These are phyloP conservation scores for Oropetium thomaeum DNA, from an alignment of 176 grass and related monocot species.

Conservation along the genomic window DNA sequence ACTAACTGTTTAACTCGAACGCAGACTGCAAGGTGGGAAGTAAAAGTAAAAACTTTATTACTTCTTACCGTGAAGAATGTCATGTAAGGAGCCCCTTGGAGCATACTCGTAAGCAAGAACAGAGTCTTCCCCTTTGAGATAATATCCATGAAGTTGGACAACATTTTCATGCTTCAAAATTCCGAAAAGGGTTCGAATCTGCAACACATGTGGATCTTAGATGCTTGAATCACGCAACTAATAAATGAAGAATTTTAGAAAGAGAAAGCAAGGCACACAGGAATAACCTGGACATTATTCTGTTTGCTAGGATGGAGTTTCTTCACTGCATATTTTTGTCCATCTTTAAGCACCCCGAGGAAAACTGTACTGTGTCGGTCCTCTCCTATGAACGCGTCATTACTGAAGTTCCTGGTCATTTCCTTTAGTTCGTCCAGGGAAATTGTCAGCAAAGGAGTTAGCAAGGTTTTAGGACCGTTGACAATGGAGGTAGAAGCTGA, in stretches of 20 bases:
- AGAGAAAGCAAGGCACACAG: background rate
- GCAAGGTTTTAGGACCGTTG: background rate
- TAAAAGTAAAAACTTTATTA: too few relatives aligned
- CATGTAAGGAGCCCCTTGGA: conserved; percentile 73
- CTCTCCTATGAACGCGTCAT: conserved; percentile 34
- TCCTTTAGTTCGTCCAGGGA: conserved; percentile 42
- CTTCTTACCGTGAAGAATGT: conserved; percentile 83
- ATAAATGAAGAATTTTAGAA: too few relatives aligned
- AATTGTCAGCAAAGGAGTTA: conserved; percentile 28
- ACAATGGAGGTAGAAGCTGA: background rate
- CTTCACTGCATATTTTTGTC: conserved; percentile 35
- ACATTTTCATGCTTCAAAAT: conserved; percentile 46
- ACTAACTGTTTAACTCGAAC: too few relatives aligned
- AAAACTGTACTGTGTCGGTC: conserved; percentile 29
- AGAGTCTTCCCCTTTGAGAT: conserved; percentile 24
- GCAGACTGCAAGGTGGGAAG: too few relatives aligned
- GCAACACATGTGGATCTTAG: background rate
- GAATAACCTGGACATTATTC: conserved; percentile 34
- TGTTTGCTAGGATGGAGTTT: conserved; percentile 33
- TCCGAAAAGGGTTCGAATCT: conserved; percentile 36
- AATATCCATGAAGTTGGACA: conserved; percentile 45
- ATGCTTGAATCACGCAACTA: too few relatives aligned
- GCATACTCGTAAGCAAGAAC: conserved; percentile 72
- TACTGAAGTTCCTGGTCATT: conserved; percentile 43
- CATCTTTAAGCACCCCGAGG: conserved; percentile 33